Conservation (phyloP, 768 basidiomycete genomes). For the Mrakia hoshinonis region DNA sequence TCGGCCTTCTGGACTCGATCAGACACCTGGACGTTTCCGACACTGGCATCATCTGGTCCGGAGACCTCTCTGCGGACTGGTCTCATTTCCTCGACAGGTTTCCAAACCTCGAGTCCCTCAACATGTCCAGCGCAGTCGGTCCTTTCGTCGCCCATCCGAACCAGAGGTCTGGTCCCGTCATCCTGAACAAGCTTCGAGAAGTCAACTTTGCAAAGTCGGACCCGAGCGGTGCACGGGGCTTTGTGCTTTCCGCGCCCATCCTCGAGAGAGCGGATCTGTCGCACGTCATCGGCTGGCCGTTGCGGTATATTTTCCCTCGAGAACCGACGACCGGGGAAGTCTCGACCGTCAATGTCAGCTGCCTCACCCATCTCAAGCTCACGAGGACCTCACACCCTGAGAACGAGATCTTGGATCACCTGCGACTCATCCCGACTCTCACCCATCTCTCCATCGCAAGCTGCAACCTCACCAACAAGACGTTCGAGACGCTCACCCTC, state of each 20-base stretch:
- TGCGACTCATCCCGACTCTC: background rate
- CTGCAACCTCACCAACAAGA: conserved; percentile 6
- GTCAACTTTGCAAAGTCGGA: too few relatives aligned
- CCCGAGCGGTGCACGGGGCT: too few relatives aligned
- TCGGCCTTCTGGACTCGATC: background rate
- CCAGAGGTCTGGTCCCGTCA: background rate
- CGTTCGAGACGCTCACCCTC: conserved; percentile 2
- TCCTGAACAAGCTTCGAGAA: background rate
- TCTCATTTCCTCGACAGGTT: background rate
- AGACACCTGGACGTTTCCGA: conserved; percentile 2
- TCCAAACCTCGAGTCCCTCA: conserved; percentile 8
- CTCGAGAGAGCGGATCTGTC: background rate
- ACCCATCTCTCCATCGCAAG: background rate
- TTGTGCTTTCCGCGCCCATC: background rate
- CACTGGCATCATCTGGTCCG: background rate
- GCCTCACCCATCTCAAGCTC: conserved; percentile 9
- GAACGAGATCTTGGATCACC: background rate
- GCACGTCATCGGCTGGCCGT: background rate
- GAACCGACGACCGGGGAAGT: background rate
- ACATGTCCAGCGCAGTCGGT: background rate
- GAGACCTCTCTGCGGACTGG: background rate
- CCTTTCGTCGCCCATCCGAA: background rate
- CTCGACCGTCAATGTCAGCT: background rate
- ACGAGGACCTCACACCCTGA: background rate
- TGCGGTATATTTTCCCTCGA: background rate